Base-by-base conservation (phyloP, 2,329 filamentous ascomycete species). In the Ceratocystiopsis sp. region DNA sequence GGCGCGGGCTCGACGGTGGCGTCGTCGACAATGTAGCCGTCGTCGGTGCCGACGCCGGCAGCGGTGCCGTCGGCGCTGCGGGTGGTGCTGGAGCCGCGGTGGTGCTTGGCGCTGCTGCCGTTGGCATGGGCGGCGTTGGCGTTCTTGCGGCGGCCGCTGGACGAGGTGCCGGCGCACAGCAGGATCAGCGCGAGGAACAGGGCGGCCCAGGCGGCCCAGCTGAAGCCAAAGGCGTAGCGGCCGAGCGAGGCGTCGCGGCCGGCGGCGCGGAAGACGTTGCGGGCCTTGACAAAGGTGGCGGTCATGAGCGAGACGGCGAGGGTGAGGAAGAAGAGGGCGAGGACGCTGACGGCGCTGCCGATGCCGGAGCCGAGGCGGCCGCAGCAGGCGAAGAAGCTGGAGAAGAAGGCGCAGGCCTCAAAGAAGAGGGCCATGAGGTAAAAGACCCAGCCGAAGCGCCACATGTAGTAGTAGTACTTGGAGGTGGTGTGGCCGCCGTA, bases 391-490 rank as follows among this genome's bases (percentile, higher is more conserved):
- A 86, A 61, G 48, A 85, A 67, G 49, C 77, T 73, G 12, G 69
- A 62, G 59, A 85, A 71, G 56, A 87, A 75, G 48, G 80, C 74
- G 21, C 75, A 44, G 40, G 73, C 68, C 49, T 74, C 73, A 59
- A 93, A 91, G 67, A 94, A 77, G 35, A 95, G 72, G 16, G 78
- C 75, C 51, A 96, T 79, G 45, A 96, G 66, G 65, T 83, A 83
- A 61, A 94, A 91, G 35, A 87, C 84, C 73, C 89, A 96, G 60
- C 84, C 81, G 66, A 95, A 94, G 36, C 89, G 76, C 65, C 85
- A 93, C 57, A 91, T 70, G 62, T 86, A 84, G 65, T 72, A 96
- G 67, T 78, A 93, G 49, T 64, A 62, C 18, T 49, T 58, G 48
- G 68, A 70, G 7, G 75, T 79, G 4, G 73, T 78, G 46, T 61